A percentile compares a stretch with the other conserved stretches of the same genome.
Evolutionary conservation across 768 basidiomycete species (phyloP).

Genomic region (Calocybe cyanea): DNA sequence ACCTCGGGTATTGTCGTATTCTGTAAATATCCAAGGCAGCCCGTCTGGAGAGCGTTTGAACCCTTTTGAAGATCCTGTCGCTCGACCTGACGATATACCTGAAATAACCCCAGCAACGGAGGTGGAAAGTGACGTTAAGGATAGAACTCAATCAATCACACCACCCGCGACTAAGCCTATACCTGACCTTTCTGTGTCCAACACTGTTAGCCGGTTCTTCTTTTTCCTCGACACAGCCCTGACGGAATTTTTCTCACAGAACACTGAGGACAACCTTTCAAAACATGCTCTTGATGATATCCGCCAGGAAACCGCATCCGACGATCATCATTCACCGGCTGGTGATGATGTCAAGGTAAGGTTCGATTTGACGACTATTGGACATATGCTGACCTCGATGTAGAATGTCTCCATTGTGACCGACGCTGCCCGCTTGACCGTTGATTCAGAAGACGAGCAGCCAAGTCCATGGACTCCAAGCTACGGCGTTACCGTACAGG

Average conservation of each 20-base stretch:
- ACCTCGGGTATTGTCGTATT: constrained; percentile 31
- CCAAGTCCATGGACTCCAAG: constrained; percentile 17
- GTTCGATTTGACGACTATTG: too few relatives aligned
- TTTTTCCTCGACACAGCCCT: too few relatives aligned
- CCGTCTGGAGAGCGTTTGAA: constrained; percentile 12
- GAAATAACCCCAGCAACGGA: not conserved
- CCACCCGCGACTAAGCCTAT: not conserved
- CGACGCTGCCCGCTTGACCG: not conserved
- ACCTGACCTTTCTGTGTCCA: not conserved
- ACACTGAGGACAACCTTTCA: too few relatives aligned
- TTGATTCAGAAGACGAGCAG: constrained; percentile 4
- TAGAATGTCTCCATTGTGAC: too few relatives aligned
- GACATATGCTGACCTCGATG: too few relatives aligned
- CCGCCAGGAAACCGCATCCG: too few relatives aligned
- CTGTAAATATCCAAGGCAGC: constrained; percentile 30
- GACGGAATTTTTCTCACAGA: too few relatives aligned
- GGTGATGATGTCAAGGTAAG: too few relatives aligned
- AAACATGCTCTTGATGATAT: too few relatives aligned
- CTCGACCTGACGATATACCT: not conserved
- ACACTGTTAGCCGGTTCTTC: not conserved
- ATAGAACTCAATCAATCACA: not conserved
- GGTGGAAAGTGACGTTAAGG: not conserved
- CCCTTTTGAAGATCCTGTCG: constrained; percentile 6
- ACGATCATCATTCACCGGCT: too few relatives aligned
- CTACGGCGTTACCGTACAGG: constrained; percentile 16